These are phyloP conservation scores for Dactylellina haptotyla DNA, from an alignment of 2,329 filamentous ascomycete genomes.

Conservation along the genomic window DNA sequence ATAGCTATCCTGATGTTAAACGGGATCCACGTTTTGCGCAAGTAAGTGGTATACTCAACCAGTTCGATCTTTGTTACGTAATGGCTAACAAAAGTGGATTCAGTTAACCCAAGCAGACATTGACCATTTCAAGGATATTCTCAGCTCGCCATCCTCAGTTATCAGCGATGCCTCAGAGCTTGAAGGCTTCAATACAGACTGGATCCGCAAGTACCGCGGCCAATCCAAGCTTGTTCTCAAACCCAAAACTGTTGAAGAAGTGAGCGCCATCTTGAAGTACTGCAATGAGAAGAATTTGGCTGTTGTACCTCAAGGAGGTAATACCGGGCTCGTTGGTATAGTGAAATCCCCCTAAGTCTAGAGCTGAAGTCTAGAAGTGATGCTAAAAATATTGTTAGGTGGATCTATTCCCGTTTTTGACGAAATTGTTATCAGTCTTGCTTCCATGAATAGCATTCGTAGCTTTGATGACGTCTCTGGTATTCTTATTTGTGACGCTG, in stretches of 20 bases:
- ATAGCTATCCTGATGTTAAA: slow-evolving; percentile 79
- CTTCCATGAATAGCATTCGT: slow-evolving; percentile 88
- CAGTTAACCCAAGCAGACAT: slow-evolving; percentile 81
- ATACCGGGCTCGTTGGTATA: slow-evolving; percentile 87
- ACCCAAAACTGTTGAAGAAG: slow-evolving; percentile 83
- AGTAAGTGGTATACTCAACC: slow-evolving; percentile 43
- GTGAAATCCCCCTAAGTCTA: neutral
- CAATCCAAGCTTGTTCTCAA: slow-evolving; percentile 88
- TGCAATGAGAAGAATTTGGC: slow-evolving; percentile 93
- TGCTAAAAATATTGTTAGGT: slow-evolving; percentile 13
- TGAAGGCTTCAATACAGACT: slow-evolving; percentile 94
- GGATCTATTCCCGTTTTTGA: slow-evolving; percentile 97
- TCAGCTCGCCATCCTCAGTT: slow-evolving; percentile 80
- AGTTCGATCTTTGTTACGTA: too few relatives aligned
- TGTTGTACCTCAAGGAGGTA: slow-evolving; percentile 95
- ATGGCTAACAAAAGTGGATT: too few relatives aligned
- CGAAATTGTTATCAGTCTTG: slow-evolving; percentile 92
- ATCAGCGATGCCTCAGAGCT: slow-evolving; percentile 76
- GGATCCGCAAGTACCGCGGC: slow-evolving; percentile 98
- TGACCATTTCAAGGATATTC: slow-evolving; percentile 79
- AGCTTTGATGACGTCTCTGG: slow-evolving; percentile 94
- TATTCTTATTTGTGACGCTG: slow-evolving; percentile 87
- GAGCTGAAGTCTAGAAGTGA: neutral
- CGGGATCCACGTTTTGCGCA: slow-evolving; percentile 78
- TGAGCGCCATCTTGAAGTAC: slow-evolving; percentile 90